These are phyloP conservation scores for Moniliella sp. DNA, from an alignment of 1,284 basidiomycete genomes.

Conservation along the genomic window DNA sequence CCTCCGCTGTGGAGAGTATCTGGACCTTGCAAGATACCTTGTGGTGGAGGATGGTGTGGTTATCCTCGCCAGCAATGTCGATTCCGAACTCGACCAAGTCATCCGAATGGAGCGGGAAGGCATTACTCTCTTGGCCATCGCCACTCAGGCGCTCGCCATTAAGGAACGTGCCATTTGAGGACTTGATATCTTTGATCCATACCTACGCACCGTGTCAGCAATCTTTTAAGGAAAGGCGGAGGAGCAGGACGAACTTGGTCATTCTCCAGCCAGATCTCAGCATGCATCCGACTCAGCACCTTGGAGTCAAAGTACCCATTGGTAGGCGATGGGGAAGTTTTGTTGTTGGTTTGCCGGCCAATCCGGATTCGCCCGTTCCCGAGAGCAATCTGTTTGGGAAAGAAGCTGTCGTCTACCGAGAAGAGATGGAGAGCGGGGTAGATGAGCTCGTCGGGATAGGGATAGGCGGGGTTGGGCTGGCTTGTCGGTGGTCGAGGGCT, in stretches of 20 bases:
- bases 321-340: conserved; percentile 75
- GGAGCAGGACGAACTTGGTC: conserved; percentile 36
- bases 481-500: too few relatives aligned
- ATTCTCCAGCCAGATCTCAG: conserved; percentile 85
- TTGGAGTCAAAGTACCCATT: conserved; percentile 98
- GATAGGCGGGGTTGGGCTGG: conserved; percentile 9
- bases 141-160: conserved; percentile 75
- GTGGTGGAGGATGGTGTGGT: conserved; percentile 90
- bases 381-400: conserved; percentile 82
- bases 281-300: conserved; percentile 80
- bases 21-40: too few relatives aligned
- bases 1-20: too few relatives aligned
- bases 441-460: conserved; percentile 3
- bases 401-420: conserved; percentile 83
- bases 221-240: neutral
- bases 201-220: too few relatives aligned
- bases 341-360: conserved; percentile 84
- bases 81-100: conserved; percentile 94
- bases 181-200: conserved; percentile 92
- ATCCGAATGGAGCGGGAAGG: conserved; percentile 77
- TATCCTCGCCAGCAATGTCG: conserved; percentile 94
- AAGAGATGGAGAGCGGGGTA: conserved; percentile 43
- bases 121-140: conserved; percentile 76
- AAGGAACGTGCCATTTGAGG: conserved; percentile 93
- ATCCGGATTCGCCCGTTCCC: conserved; percentile 53